Evolutionary conservation across 176 grass and related monocot species (phyloP), one percentile per base, ranked within the genome.

Genomic region (Triticum dicoccoides): DNA sequence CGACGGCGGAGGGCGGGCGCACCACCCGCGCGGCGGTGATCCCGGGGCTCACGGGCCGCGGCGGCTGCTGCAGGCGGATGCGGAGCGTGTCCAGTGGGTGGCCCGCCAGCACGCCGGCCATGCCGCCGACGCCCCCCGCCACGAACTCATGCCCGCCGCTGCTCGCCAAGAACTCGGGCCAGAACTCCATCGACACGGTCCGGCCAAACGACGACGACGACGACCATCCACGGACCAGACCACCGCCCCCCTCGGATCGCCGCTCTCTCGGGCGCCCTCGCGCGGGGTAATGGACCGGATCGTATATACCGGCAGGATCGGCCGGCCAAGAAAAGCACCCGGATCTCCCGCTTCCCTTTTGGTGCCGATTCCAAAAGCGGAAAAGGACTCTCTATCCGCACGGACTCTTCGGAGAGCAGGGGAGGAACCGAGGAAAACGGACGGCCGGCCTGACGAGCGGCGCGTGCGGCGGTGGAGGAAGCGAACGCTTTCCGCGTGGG

Each of bases 71-170:
- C 11, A 99, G 79, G 15, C 94, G 92, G 90, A 99, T 87, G 69
- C 97, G 88, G 76, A 99, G 97, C 65, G 94, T 98, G 91, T 98
- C 97, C 8, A 98, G 94, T 0, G 94, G 97, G 85, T 96, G 78
- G 25, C 97, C 97, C 34, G 97, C 88, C 73, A 96, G 88, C 70
- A 98, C 94, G 21, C 97, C 94, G 4, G 94, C 97, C 97, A 94
- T 94, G 79, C 97, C 97, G 44, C 97, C 97, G 18, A 94, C 72
- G 12, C 97, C 97, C 0, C 94, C 97, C 5, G 97, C 97, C 58
- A 91, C 52, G 87, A 98, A 98, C 88, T 98, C 97, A 23, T 82
- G 74, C 0, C 97, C 97, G 82, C 92, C 89, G 90, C 90, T 96
- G 86, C 20, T 90, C 10, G 97, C 97, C 83, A 98, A 21, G 88